Base-by-base conservation (phyloP, 139 green algal genomes). In the Auxenochlorella pyrenoidosa region DNA sequence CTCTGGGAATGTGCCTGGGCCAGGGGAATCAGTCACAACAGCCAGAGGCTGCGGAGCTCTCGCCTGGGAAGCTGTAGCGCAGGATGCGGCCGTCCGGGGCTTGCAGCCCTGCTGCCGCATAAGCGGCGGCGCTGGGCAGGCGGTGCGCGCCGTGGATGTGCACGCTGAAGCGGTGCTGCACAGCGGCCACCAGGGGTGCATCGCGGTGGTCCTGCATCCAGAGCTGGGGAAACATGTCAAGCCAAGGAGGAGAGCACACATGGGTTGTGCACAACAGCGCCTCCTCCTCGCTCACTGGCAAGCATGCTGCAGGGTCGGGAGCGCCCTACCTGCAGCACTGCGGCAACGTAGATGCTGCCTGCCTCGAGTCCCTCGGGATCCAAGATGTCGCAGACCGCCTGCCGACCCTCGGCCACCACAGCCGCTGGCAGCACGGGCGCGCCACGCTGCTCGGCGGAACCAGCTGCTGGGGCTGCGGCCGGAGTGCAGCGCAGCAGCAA, bases 41-140 rank as follows among this genome's bases (percentile, higher is more conserved):
- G 47, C 47, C 10, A 54, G 47, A 10, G 47, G 47, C 47, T 54
- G 47, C 47, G 8, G 47, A 54, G 47, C 47, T 54, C 40, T 32
- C 13, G 75, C 80, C 80, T 85, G 80, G 80, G 80, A 85, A 85
- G 80, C 60, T 85, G 63, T 85, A 85, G 28, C 60, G 59, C 80
- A 85, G 30, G 5, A 85, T 0, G 41, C 60, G 63, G 26, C 63
- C 63, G 18, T 85, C 80, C 1, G 80, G 80, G 21, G 80, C 80
- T 0, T 43, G 80, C 80, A 85, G 30, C 26, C 80, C 80, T 6
- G 80, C 63, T 0, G 59, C 80, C 0, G 80, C 80, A n/a, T 85
- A 85, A 13, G 80, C 80, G 12, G 80, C 80, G 8, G 63, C 63
- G 63, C 80, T 85, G 60, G 80, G 80, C 80, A 85, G 80, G 28